These are phyloP conservation scores for Mycena pura DNA, from an alignment of 768 basidiomycete species.

Conservation along the genomic window DNA sequence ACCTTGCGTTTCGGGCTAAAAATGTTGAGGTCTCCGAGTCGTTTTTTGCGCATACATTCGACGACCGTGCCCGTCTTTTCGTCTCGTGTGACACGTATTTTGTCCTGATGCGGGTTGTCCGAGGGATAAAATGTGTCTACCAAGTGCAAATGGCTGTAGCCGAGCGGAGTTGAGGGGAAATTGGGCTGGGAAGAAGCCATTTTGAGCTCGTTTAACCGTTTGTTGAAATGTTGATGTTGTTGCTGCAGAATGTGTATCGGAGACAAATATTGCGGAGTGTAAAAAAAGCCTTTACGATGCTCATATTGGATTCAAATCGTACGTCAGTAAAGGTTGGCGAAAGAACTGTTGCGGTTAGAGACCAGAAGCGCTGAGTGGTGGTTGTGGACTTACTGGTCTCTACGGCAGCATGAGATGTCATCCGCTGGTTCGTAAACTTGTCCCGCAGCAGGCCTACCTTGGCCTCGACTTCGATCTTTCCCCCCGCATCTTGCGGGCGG, in stretches of 20 bases:
- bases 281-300: constrained; percentile 62
- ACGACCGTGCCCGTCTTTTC: constrained; percentile 70
- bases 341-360: constrained; percentile 59
- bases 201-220: constrained; percentile 83
- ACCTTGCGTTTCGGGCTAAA: constrained; percentile 80
- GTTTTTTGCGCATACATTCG: constrained; percentile 78
- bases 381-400: constrained; percentile 75
- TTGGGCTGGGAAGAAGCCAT: constrained; percentile 57
- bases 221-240: constrained; percentile 90
- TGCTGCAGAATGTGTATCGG: constrained; percentile 47
- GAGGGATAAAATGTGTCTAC: constrained; percentile 78
- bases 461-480: constrained; percentile 86
- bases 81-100: constrained; percentile 85
- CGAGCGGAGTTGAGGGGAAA: constrained; percentile 63
- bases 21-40: constrained; percentile 89
- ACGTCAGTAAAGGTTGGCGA: constrained; percentile 63
- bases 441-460: constrained; percentile 85
- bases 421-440: constrained; percentile 56
- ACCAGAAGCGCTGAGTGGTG: constrained; percentile 5
- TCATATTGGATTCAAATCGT: constrained; percentile 94
- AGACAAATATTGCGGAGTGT: constrained; percentile 18
- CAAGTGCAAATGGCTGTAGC: constrained; percentile 78
- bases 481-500: constrained; percentile 55
- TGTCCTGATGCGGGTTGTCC: constrained; percentile 51
- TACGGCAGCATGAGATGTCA: constrained; percentile 74